Evolutionary conservation across 805 yeast species (phyloP).

Genomic region (Brettanomyces sp.): DNA sequence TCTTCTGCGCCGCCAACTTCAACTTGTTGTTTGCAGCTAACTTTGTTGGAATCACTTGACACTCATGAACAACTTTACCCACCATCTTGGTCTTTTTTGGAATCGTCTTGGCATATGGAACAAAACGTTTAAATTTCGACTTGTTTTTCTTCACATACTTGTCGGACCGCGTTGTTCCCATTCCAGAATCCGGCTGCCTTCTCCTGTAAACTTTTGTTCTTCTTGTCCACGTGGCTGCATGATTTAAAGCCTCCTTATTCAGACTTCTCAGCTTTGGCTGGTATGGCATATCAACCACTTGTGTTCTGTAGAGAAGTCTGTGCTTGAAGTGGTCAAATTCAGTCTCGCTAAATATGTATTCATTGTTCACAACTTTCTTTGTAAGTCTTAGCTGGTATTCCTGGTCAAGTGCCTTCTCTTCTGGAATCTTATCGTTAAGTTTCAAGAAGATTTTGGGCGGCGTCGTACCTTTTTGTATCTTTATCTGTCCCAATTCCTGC

Average conservation of each 20-base stretch:
- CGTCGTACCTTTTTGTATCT: slow-evolving; percentile 43
- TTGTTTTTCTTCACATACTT: neutral
- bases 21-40: slow-evolving; percentile 54
- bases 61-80: slow-evolving; percentile 89
- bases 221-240: slow-evolving; percentile 24
- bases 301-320: slow-evolving; percentile 41
- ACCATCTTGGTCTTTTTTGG: slow-evolving; percentile 79
- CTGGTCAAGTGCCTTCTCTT: slow-evolving; percentile 57
- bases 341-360: slow-evolving; percentile 81
- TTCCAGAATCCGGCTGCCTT: slow-evolving; percentile 16
- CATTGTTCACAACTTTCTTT: slow-evolving; percentile 74
- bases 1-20: slow-evolving; percentile 43
- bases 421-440: slow-evolving; percentile 39
- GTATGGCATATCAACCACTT: slow-evolving; percentile 42
- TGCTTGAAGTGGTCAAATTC: slow-evolving; percentile 57
- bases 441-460: slow-evolving; percentile 44
- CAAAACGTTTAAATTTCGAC: slow-evolving; percentile 27
- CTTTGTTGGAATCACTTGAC: slow-evolving; percentile 75
- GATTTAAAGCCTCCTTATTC: slow-evolving; percentile 26
- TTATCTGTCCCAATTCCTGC: slow-evolving; percentile 69
- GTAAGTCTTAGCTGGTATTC: slow-evolving; percentile 74
- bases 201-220: slow-evolving; percentile 14
- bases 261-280: slow-evolving; percentile 38
- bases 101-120: slow-evolving; percentile 81
- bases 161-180: slow-evolving; percentile 19